phyloP scores from a whole-genome alignment of 148 eudicot genomes.

The Bassia scoparia region DNA sequence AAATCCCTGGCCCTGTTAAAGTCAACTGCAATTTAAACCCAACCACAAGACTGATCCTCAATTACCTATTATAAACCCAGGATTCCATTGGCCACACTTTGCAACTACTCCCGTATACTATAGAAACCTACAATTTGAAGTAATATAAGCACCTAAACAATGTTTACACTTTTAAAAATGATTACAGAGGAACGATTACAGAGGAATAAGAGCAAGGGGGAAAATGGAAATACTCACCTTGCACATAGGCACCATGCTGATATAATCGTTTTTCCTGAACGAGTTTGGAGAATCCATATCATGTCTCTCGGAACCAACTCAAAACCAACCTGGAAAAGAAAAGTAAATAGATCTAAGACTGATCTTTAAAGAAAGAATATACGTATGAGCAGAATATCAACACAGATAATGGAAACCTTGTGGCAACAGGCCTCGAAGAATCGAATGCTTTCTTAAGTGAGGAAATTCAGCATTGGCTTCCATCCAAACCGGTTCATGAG shows the following conservation, averaged over 20 bases:
- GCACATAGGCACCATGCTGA: slow-evolving; percentile 92
- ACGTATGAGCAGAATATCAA: neutral
- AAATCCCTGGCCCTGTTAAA: too few relatives aligned
- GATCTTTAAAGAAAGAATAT: slow-evolving; percentile 4
- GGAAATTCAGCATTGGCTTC: slow-evolving; percentile 70
- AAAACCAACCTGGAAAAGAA: slow-evolving; percentile 68
- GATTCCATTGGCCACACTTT: neutral
- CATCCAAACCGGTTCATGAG: slow-evolving; percentile 71
- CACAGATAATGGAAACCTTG: slow-evolving; percentile 44
- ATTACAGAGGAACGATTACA: neutral
- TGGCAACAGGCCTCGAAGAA: slow-evolving; percentile 94
- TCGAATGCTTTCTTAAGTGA: slow-evolving; percentile 63
- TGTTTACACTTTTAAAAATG: neutral
- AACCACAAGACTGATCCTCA: too few relatives aligned
- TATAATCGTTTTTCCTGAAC: slow-evolving; percentile 71
- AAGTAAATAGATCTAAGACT: neutral
- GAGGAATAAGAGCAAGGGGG: neutral
- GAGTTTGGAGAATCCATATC: slow-evolving; percentile 77
- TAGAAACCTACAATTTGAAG: slow-evolving; percentile 38
- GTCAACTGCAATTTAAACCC: too few relatives aligned
- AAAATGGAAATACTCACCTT: slow-evolving; percentile 50
- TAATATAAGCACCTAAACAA: neutral
- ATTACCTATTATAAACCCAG: too few relatives aligned
- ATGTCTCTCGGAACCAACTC: slow-evolving; percentile 89
- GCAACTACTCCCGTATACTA: neutral